phyloP scores from a whole-genome alignment of 352 stramenopile genomes.

The Phytopythium boreale region DNA sequence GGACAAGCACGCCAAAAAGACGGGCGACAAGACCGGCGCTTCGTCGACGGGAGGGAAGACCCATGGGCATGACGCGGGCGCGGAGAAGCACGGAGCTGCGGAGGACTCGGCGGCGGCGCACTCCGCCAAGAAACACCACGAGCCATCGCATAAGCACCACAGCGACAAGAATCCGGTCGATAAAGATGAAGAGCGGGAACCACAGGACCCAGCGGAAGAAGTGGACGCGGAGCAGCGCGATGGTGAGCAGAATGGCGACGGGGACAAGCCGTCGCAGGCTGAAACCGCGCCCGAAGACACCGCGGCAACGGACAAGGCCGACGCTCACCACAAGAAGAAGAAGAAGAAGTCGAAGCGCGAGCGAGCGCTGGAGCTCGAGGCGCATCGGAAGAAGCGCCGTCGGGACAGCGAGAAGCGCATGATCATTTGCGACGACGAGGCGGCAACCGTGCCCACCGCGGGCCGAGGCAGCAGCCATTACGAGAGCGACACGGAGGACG shows the following conservation, averaged over 20 bases:
- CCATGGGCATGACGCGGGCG: neutral
- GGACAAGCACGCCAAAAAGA: conserved; percentile 17
- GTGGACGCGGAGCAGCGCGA: conserved; percentile 7
- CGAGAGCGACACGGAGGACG: conserved; percentile 39
- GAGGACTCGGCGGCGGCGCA: neutral
- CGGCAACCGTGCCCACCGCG: neutral
- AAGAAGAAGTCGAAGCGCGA: conserved; percentile 39
- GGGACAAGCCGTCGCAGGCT: neutral
- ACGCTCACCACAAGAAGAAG: conserved; percentile 34
- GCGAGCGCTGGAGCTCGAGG: conserved; percentile 15
- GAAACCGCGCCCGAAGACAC: neutral
- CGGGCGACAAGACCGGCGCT: conserved; percentile 9
- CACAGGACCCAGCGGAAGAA: conserved; percentile 12
- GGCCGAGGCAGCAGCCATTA: conserved; percentile 5
- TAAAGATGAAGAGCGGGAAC: neutral
- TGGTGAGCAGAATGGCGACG: conserved; percentile 8
- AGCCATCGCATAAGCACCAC: conserved; percentile 2
- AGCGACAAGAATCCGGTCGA: neutral
- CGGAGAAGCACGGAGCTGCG: conserved; percentile 1
- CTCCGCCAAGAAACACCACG: conserved; percentile 2
- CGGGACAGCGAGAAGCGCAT: conserved; percentile 61
- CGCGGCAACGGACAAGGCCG: neutral
- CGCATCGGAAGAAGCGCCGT: conserved; percentile 34
- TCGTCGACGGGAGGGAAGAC: conserved; percentile 3
- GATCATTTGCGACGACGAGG: conserved; percentile 87